Percentiles rank a stretch among this genome's conserved stretches.
Conservation (phyloP, 306 rosid species). For the Fragaria ananassa region DNA sequence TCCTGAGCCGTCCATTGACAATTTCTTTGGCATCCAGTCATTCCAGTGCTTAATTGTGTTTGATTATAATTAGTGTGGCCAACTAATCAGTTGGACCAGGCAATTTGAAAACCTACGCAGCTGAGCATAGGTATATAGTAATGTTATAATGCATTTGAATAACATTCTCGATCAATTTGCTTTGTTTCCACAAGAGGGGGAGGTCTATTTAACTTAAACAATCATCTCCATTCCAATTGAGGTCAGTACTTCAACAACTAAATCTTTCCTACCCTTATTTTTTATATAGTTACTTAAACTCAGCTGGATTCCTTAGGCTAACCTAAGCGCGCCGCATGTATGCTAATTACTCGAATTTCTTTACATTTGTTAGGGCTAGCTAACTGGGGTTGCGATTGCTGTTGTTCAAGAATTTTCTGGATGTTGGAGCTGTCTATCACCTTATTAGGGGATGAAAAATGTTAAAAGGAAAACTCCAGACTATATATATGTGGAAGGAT, state of each 20-base stretch:
- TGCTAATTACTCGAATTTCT: not conserved
- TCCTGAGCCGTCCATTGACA: conserved; percentile 9
- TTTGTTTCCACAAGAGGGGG: conserved; percentile 18
- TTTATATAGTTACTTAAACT: not conserved
- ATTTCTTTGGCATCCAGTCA: not conserved
- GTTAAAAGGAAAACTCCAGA: not conserved
- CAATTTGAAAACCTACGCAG: not conserved
- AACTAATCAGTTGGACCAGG: conserved; percentile 1
- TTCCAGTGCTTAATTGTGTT: not conserved
- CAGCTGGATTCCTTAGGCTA: not conserved
- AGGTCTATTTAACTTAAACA: not conserved
- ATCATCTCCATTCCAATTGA: not conserved
- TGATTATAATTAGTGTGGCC: not conserved
- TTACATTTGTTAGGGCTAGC: not conserved
- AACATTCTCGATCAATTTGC: not conserved
- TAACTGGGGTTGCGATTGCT: not conserved
- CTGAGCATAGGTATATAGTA: not conserved
- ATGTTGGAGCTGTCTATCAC: not conserved
- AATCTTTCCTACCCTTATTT: conserved; percentile 4
- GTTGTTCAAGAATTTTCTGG: not conserved
- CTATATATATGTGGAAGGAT: too few species aligned
- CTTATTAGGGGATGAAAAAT: not conserved
- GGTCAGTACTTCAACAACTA: conserved; percentile 11
- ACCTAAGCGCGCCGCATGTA: not conserved
- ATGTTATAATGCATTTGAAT: not conserved